Evolutionary conservation across 768 basidiomycete genomes (phyloP).

Genomic region (Mrakia frigida): DNA sequence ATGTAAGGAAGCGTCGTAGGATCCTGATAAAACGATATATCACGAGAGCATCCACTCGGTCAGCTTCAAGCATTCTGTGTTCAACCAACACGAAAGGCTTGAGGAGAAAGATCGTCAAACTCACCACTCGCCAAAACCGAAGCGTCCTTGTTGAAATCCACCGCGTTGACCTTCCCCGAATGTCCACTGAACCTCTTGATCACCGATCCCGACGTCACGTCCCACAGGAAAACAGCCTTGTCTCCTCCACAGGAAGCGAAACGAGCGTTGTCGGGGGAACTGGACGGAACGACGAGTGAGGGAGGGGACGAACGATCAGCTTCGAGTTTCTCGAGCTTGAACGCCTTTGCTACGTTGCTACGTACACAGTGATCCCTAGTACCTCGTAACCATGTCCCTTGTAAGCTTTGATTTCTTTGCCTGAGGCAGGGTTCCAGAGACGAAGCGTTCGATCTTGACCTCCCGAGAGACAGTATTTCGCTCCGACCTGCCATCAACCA

Average conservation of each 20-base stretch:
- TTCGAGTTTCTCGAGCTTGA: too few relatives aligned
- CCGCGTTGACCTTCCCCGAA: slow-evolving; percentile 80
- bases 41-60: not conserved
- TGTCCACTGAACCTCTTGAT: slow-evolving; percentile 80
- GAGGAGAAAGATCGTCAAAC: slow-evolving; percentile 54
- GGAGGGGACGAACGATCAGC: not conserved
- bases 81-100: too few relatives aligned
- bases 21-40: not conserved
- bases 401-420: slow-evolving; percentile 86
- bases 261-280: slow-evolving; percentile 86
- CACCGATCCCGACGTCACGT: slow-evolving; percentile 81
- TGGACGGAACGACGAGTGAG: slow-evolving; percentile 41
- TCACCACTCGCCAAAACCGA: slow-evolving; percentile 61
- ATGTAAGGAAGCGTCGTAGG: slow-evolving; percentile 27
- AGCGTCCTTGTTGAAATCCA: slow-evolving; percentile 58
- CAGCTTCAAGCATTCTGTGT: not conserved
- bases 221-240: slow-evolving; percentile 89
- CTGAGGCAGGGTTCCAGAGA: slow-evolving; percentile 82
- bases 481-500: slow-evolving; percentile 53
- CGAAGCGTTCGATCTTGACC: slow-evolving; percentile 84
- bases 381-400: slow-evolving; percentile 93
- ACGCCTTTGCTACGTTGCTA: slow-evolving; percentile 30
- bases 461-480: slow-evolving; percentile 86
- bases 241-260: slow-evolving; percentile 94
- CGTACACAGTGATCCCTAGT: slow-evolving; percentile 80